Percentiles rank a stretch among this genome's conserved stretches.
These are phyloP conservation scores for Pichia sp. DNA, from an alignment of 1,139 yeast genomes.

Conservation along the genomic window DNA sequence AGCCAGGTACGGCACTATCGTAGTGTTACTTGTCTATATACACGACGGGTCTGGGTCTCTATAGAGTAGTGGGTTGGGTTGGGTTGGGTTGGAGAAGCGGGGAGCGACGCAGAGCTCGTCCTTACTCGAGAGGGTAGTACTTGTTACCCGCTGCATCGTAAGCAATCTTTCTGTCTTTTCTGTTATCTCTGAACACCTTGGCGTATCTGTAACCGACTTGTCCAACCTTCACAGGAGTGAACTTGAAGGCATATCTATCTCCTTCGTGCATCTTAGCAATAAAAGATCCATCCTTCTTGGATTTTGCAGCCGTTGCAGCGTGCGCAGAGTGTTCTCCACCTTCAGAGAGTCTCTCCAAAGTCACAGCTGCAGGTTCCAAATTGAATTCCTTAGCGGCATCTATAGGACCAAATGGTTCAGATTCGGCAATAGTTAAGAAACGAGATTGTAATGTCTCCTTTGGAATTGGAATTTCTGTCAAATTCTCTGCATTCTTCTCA, in stretches of 20 bases:
- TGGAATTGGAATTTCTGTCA: slow-evolving; percentile 91
- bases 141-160: slow-evolving; percentile 67
- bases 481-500: slow-evolving; percentile 47
- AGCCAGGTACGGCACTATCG: too few relatives aligned
- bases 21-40: too few relatives aligned
- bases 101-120: not conserved
- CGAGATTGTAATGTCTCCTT: slow-evolving; percentile 75
- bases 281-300: slow-evolving; percentile 25
- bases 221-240: slow-evolving; percentile 73
- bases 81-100: not conserved
- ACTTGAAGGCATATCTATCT: slow-evolving; percentile 62
- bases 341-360: slow-evolving; percentile 60
- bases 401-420: slow-evolving; percentile 94
- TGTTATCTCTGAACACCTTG: slow-evolving; percentile 80
- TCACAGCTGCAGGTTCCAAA: slow-evolving; percentile 77
- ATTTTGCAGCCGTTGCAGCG: slow-evolving; percentile 10
- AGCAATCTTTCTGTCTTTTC: slow-evolving; percentile 74
- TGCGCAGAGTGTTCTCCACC: slow-evolving; percentile 40
- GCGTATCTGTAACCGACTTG: slow-evolving; percentile 90
- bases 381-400: slow-evolving; percentile 88
- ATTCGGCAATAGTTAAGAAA: slow-evolving; percentile 84
- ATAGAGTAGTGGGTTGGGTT: not conserved
- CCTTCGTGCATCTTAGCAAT: slow-evolving; percentile 46
- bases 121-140: slow-evolving; percentile 31
- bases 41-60: too few relatives aligned